A percentile compares a stretch with the other conserved stretches of the same genome.
Conservation (phyloP, 2,329 filamentous ascomycete species). For the Penicillium sp. region DNA sequence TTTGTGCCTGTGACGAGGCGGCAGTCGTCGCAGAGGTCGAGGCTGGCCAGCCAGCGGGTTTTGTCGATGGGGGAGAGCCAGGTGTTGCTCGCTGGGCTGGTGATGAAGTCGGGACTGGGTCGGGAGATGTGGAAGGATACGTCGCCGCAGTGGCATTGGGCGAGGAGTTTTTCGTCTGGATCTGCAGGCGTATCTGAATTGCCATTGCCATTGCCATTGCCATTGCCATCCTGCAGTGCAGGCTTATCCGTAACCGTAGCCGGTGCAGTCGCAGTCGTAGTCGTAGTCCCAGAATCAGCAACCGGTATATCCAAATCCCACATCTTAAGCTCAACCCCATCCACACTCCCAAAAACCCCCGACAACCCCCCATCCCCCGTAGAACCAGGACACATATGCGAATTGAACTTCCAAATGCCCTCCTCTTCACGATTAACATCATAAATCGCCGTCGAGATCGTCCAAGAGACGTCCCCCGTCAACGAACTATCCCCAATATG, state of each 20-base stretch:
- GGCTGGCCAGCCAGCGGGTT: slow-evolving; percentile 34
- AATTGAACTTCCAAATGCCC: slow-evolving; percentile 27
- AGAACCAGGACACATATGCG: slow-evolving; percentile 30
- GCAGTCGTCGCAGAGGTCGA: slow-evolving; percentile 46
- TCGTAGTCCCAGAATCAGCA: neutral
- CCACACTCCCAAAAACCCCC: slow-evolving; percentile 24
- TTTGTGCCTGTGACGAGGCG: slow-evolving; percentile 49
- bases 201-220: neutral
- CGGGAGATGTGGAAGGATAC: slow-evolving; percentile 51
- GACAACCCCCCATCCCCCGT: slow-evolving; percentile 28
- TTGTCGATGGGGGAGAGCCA: slow-evolving; percentile 29
- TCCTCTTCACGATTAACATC: slow-evolving; percentile 26
- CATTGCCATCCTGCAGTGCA: neutral
- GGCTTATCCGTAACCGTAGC: neutral
- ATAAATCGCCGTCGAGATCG: slow-evolving; percentile 35
- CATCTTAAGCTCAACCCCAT: slow-evolving; percentile 22
- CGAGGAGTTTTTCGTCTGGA: slow-evolving; percentile 36
- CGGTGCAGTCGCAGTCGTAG: neutral
- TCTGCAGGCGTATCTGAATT: neutral
- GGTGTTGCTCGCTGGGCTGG: slow-evolving; percentile 29
- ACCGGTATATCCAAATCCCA: slow-evolving; percentile 16
- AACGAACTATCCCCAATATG: slow-evolving; percentile 34
- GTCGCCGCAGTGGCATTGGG: slow-evolving; percentile 54
- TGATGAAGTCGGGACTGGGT: slow-evolving; percentile 40
- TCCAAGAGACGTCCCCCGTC: slow-evolving; percentile 23